Conservation (phyloP, 2,329 filamentous ascomycete genomes). For the Fusarium sp. region DNA sequence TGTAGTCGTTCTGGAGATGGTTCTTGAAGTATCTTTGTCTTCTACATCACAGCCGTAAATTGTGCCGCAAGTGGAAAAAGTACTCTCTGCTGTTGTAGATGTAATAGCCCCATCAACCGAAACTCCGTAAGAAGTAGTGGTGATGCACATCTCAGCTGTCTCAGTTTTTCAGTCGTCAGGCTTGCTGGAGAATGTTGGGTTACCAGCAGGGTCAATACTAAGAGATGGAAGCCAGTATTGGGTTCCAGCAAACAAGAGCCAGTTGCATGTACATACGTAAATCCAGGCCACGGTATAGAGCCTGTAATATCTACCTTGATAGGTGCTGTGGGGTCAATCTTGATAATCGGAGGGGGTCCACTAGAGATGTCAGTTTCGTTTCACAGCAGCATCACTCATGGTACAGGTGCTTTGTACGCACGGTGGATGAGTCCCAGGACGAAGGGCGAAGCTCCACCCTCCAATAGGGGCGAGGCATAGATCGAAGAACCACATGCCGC, state of each 20-base stretch:
- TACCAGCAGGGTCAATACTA: not conserved
- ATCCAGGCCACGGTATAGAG: not conserved
- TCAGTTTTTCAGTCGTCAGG: not conserved
- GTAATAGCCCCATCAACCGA: not conserved
- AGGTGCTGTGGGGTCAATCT: not conserved
- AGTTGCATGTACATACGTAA: not conserved
- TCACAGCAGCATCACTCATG: rapidly evolving
- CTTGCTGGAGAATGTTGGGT: not conserved
- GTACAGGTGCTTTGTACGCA: rapidly evolving
- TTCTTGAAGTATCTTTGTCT: rapidly evolving
- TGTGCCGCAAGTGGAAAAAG: not conserved
- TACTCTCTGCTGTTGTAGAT: not conserved
- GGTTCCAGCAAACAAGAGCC: too few species aligned
- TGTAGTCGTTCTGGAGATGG: not conserved
- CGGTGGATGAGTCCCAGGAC: not conserved
- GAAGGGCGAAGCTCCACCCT: not conserved
- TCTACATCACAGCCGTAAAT: not conserved
- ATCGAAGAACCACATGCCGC: not conserved
- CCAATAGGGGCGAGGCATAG: not conserved
- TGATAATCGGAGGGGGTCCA: not conserved
- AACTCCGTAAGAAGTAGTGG: not conserved
- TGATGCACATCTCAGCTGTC: not conserved
- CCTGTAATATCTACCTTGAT: not conserved
- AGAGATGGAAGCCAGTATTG: not conserved
- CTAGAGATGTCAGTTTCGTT: rapidly evolving